phyloP scores from a whole-genome alignment of 2,329 filamentous ascomycete genomes.

The Trichoderma sp. region DNA sequence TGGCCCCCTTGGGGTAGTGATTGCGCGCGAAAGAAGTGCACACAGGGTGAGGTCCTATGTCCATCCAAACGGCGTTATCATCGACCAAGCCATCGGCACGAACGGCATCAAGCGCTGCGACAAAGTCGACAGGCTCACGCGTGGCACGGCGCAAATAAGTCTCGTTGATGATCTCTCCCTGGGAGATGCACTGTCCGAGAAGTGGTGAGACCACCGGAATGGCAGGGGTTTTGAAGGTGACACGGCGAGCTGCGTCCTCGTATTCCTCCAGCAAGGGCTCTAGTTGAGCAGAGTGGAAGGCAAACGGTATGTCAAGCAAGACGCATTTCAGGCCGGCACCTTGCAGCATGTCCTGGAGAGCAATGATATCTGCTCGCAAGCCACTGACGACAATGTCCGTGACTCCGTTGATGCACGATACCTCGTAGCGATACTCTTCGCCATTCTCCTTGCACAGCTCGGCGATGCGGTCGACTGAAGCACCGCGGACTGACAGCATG shows the following conservation, averaged over 20 bases:
- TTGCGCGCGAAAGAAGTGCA: constrained; percentile 54
- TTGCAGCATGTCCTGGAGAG: not conserved
- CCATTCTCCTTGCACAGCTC: constrained; percentile 32
- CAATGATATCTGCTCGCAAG: not conserved
- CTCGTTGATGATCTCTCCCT: not conserved
- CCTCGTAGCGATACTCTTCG: constrained; percentile 64
- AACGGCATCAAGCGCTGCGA: not conserved
- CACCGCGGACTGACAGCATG: constrained; percentile 53
- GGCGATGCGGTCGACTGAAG: constrained; percentile 57
- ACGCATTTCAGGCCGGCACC: constrained; percentile 37
- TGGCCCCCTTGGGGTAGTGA: constrained; percentile 37
- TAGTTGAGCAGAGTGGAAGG: constrained; percentile 57
- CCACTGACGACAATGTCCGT: constrained; percentile 43
- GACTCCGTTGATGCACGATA: constrained; percentile 64
- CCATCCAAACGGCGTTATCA: constrained; percentile 62
- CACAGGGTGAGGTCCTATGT: constrained; percentile 67
- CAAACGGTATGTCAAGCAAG: constrained; percentile 53
- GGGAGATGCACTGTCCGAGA: constrained; percentile 38
- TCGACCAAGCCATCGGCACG: not conserved
- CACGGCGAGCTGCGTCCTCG: constrained; percentile 46
- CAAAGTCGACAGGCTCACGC: not conserved
- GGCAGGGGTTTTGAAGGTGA: constrained; percentile 44
- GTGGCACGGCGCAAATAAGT: not conserved
- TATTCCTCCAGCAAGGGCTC: constrained; percentile 62
- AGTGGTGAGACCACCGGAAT: constrained; percentile 70